A percentile compares a stretch with the other conserved stretches of the same genome.
phyloP scores from a whole-genome alignment of 768 basidiomycete species.

The Galerina marginata region DNA sequence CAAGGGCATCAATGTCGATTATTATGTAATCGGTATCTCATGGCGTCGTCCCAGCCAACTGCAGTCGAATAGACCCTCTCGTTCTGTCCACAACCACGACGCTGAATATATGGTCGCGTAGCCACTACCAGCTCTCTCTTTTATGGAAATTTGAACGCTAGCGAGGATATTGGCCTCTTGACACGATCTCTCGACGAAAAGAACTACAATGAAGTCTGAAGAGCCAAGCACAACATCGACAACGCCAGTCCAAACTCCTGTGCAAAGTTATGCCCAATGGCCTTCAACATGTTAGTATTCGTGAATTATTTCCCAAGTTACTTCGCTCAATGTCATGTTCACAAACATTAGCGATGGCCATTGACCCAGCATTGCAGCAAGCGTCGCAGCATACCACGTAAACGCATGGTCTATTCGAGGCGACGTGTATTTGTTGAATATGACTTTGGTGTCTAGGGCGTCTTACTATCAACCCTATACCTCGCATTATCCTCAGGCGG shows the following conservation, averaged over 20 bases:
- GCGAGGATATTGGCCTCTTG: not conserved
- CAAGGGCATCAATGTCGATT: too few relatives aligned
- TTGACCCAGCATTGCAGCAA: slow-evolving; percentile 73
- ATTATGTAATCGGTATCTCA: too few relatives aligned
- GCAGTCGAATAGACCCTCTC: too few relatives aligned
- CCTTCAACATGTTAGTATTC: slow-evolving; percentile 33
- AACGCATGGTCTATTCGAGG: slow-evolving; percentile 26
- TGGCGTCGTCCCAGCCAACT: too few relatives aligned
- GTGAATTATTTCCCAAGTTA: not conserved
- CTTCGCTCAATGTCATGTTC: not conserved
- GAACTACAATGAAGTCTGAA: slow-evolving; percentile 15
- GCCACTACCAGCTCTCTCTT: too few relatives aligned
- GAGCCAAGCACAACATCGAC: slow-evolving; percentile 13
- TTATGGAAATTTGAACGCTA: too few relatives aligned
- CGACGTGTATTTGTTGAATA: slow-evolving; percentile 20
- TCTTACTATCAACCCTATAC: slow-evolving; percentile 54
- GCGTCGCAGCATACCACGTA: slow-evolving; percentile 48
- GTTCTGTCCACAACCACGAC: too few relatives aligned
- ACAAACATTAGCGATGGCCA: slow-evolving; percentile 56
- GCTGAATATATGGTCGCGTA: too few relatives aligned
- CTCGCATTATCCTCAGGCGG: slow-evolving; percentile 49
- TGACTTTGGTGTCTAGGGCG: slow-evolving; percentile 38
- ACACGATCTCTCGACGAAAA: not conserved
- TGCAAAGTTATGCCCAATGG: slow-evolving; percentile 39
- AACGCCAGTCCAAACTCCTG: slow-evolving; percentile 21